These are phyloP conservation scores for Lactarius hatsudake DNA, from an alignment of 768 basidiomycete genomes.

Conservation along the genomic window DNA sequence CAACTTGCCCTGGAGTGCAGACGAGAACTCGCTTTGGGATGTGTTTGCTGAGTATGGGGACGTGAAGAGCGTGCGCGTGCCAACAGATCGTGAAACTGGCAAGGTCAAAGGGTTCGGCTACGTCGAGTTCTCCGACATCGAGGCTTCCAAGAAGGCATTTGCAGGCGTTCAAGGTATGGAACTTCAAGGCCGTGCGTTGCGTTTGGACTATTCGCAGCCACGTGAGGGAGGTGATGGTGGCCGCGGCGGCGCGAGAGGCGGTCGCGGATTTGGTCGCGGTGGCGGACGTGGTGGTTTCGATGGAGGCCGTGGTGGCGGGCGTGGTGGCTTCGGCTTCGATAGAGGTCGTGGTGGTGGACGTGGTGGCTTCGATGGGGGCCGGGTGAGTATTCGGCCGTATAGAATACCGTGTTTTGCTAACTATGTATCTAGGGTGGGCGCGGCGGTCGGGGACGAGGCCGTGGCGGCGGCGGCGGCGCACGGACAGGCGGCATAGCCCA, in stretches of 20 bases:
- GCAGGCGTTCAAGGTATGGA: slow-evolving; percentile 66
- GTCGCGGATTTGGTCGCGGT: slow-evolving; percentile 38
- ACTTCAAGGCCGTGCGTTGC: slow-evolving; percentile 74
- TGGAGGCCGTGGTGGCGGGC: background rate
- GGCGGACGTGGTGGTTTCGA: slow-evolving; percentile 43
- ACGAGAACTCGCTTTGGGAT: slow-evolving; percentile 86
- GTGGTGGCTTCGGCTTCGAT: background rate
- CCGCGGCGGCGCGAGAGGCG: slow-evolving; percentile 44
- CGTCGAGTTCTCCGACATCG: slow-evolving; percentile 86
- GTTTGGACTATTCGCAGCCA: slow-evolving; percentile 76
- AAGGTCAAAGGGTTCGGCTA: slow-evolving; percentile 95
- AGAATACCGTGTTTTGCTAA: slow-evolving; percentile 1
- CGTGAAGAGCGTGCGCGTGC: slow-evolving; percentile 83
- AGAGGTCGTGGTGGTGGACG: slow-evolving; percentile 33
- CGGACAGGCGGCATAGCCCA: slow-evolving; percentile 64
- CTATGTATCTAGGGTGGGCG: slow-evolving; percentile 22
- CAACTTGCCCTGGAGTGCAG: slow-evolving; percentile 77
- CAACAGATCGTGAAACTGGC: slow-evolving; percentile 90
- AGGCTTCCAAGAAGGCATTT: slow-evolving; percentile 77
- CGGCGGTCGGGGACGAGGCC: slow-evolving; percentile 37
- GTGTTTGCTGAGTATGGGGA: slow-evolving; percentile 84
- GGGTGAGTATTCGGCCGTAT: slow-evolving; percentile 35
- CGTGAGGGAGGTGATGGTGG: slow-evolving; percentile 59
- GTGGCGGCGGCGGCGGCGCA: slow-evolving; percentile 45
- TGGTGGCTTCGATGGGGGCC: slow-evolving; percentile 38